Percentiles rank a stretch among this genome's conserved stretches.
phyloP scores from a whole-genome alignment of 305 asterid species.

The Fraxinus dipetala region DNA sequence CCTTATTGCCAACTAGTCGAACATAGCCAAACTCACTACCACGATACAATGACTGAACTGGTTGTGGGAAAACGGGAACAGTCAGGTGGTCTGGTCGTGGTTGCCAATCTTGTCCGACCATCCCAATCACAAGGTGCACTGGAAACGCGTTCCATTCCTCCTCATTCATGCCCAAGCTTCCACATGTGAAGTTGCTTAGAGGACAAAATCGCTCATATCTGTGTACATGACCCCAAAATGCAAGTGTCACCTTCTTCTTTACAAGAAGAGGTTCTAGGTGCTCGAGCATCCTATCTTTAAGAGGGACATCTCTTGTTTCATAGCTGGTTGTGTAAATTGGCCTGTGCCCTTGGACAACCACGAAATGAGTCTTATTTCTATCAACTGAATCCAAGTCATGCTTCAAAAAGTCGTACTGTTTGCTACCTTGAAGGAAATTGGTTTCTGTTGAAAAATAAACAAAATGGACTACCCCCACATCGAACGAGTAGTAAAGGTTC shows the following conservation, averaged over 20 bases:
- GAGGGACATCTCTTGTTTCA: constrained; percentile 54
- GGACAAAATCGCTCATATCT: constrained; percentile 84
- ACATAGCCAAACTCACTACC: constrained; percentile 84
- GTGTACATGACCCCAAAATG: constrained; percentile 90
- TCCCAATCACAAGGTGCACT: constrained; percentile 81
- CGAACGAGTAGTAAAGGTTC: constrained; percentile 76
- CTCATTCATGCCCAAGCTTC: constrained; percentile 44
- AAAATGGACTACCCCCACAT: constrained; percentile 61
- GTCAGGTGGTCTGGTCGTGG: constrained; percentile 57
- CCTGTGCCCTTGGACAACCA: constrained; percentile 90
- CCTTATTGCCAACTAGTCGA: constrained; percentile 55
- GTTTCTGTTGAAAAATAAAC: constrained; percentile 63
- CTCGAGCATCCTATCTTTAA: constrained; percentile 49
- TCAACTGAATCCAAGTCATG: constrained; percentile 51
- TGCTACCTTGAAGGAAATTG: constrained; percentile 49
- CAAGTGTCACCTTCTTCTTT: constrained; percentile 64
- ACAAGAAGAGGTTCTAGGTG: constrained; percentile 73
- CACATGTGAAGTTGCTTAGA: constrained; percentile 69
- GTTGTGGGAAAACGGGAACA: constrained; percentile 74
- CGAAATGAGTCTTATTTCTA: constrained; percentile 54
- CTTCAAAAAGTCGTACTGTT: constrained; percentile 50
- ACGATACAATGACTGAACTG: constrained; percentile 56
- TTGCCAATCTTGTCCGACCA: constrained; percentile 94
- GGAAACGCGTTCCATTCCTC: constrained; percentile 47
- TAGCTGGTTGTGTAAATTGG: constrained; percentile 93